Conservation (phyloP, 2,329 filamentous ascomycete species). For the Amesomyces nigricolor region DNA sequence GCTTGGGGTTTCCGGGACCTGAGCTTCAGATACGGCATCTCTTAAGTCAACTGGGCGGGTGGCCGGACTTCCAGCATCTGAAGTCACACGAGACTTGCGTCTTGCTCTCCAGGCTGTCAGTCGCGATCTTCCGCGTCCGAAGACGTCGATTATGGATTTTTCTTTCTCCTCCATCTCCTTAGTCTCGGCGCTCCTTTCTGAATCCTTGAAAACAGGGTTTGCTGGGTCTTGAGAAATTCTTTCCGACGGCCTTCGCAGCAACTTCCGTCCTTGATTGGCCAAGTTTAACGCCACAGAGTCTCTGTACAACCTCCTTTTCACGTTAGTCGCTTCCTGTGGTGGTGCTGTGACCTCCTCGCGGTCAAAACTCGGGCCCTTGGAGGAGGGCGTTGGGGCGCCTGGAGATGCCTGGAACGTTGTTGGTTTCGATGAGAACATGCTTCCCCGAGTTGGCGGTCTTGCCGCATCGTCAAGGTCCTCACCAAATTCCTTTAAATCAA, state of each 20-base stretch:
- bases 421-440: neutral
- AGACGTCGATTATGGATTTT: slow-evolving; percentile 5
- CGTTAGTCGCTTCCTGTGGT: neutral
- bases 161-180: neutral
- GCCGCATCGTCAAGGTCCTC: neutral
- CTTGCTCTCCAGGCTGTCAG: slow-evolving; percentile 16
- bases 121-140: slow-evolving; percentile 15
- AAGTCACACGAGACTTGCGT: slow-evolving; percentile 7
- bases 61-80: slow-evolving; percentile 7
- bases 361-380: neutral
- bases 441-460: neutral
- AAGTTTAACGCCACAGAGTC: neutral
- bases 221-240: slow-evolving; percentile 1
- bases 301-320: slow-evolving; percentile 3
- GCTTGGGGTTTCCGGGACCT: neutral
- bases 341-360: neutral
- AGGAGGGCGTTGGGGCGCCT: neutral
- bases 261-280: too few species aligned
- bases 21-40: neutral
- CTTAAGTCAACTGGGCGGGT: neutral
- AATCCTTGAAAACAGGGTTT: neutral
- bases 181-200: too few species aligned
- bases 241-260: neutral
- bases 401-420: neutral
- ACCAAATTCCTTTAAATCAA: neutral